Evolutionary conservation across 2,329 filamentous ascomycete species (phyloP).

Genomic region (Neonectria ditissima): DNA sequence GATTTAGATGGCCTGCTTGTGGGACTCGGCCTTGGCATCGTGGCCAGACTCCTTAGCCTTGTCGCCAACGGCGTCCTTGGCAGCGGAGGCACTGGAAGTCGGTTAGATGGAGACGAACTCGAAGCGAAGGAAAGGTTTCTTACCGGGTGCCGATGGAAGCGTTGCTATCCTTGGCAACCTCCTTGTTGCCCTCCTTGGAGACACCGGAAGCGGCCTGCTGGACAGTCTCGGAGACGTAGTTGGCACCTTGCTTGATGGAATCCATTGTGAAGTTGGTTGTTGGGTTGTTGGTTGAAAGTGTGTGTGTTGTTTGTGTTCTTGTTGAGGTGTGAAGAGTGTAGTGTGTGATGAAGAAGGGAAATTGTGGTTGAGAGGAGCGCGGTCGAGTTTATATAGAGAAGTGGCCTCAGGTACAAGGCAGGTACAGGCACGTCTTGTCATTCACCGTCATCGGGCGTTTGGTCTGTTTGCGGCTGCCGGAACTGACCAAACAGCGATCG

Average conservation of each 20-base stretch:
- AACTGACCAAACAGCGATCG: background rate
- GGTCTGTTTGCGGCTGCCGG: background rate
- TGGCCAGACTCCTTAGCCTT: slow-evolving; percentile 58
- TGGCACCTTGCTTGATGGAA: slow-evolving; percentile 70
- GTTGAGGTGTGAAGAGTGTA: slow-evolving; percentile 15
- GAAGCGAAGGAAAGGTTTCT: slow-evolving; percentile 24
- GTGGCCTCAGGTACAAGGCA: background rate
- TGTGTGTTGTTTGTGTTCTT: slow-evolving; percentile 19
- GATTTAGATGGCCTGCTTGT: slow-evolving; percentile 56
- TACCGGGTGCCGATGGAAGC: slow-evolving; percentile 65
- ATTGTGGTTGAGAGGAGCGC: background rate
- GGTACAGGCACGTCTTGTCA: background rate
- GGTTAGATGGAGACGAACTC: background rate
- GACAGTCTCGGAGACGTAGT: slow-evolving; percentile 73
- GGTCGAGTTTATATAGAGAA: slow-evolving; percentile 12
- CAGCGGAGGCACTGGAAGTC: slow-evolving; percentile 56
- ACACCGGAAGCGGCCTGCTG: slow-evolving; percentile 67
- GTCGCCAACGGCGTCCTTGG: slow-evolving; percentile 62
- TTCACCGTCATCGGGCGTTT: slow-evolving; percentile 1
- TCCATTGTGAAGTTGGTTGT: slow-evolving; percentile 58
- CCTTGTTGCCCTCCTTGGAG: slow-evolving; percentile 78
- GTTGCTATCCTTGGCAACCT: slow-evolving; percentile 72
- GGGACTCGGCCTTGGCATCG: slow-evolving; percentile 53
- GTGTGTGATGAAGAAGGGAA: slow-evolving; percentile 1
- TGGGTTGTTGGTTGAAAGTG: slow-evolving; percentile 28